Evolutionary conservation across 129 eudicot species (phyloP), one percentile per base, ranked within the genome.

Genomic region (Centrapalus pauciflorus): DNA sequence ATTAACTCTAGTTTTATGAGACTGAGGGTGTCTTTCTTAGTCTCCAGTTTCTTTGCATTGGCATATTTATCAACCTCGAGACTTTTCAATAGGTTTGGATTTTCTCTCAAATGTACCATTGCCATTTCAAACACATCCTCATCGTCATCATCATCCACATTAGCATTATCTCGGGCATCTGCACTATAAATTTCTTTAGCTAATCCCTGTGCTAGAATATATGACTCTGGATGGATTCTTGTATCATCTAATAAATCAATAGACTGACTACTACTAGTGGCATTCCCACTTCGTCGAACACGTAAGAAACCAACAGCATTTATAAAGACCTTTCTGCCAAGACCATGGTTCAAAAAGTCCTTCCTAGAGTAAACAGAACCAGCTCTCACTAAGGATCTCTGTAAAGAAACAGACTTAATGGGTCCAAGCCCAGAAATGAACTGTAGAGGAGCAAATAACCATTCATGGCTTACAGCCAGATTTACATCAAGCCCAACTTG

Each of bases 381-480:
- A 7, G 86, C 82, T 73, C 97, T 79, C 58, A 81, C 73, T 8
- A 91, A 80, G 12, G 96, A 85, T 82, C 90, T 77, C 63, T 87
- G 92, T 51, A 91, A 73, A 64, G 90, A 80, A 71, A 88, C 86
- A 33, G 97, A 96, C 74, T 87, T 91, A 62, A 87, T 81, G 68
- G 97, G 95, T 7, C 97, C 97, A 40, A 91, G 80, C 63, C 97
- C 97, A 33, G 96, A 85, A 61, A 91, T 77, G 72, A 87, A 91
- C 81, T 91, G 96, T 61, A 91, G 66, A 26, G 97, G 84, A 37
- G 97, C 79, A 72, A 91, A 91, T 61, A 87, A 66, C 97, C 97
- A 91, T 73, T 91, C 97, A 68, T 91, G 97, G 65, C 79, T 80
- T 49, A 82, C 70, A 20, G 97, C 97, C 71, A 83, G 67, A 81